phyloP scores from a whole-genome alignment of 345 rosid species.

The Heritiera fomes region DNA sequence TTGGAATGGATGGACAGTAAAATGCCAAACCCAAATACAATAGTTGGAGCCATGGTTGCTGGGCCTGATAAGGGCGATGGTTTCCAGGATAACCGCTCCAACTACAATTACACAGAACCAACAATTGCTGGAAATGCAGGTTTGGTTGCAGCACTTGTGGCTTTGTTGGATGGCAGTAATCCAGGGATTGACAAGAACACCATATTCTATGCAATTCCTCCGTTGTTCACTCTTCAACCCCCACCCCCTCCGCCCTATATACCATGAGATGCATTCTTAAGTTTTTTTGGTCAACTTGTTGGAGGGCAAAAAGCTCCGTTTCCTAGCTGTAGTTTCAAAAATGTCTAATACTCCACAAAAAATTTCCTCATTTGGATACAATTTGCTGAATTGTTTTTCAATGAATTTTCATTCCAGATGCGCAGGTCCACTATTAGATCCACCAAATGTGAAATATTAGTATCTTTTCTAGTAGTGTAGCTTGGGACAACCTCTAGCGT shows the following conservation, averaged over 20 bases:
- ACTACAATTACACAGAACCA: constrained; percentile 95
- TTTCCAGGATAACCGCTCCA: constrained; percentile 73
- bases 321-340: neutral
- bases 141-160: constrained; percentile 82
- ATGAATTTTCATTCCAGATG: neutral
- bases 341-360: neutral
- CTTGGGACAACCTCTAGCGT: constrained; percentile 12
- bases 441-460: neutral
- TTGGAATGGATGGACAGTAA: constrained; percentile 83
- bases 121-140: constrained; percentile 94
- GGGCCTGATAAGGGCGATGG: constrained; percentile 89
- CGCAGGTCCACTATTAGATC: neutral
- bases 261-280: constrained; percentile 41
- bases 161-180: constrained; percentile 66
- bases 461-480: neutral
- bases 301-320: neutral
- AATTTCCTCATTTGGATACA: neutral
- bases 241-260: constrained; percentile 93
- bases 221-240: constrained; percentile 78
- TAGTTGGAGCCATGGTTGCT: constrained; percentile 96
- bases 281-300: neutral
- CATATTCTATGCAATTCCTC: constrained; percentile 89
- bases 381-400: neutral
- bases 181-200: constrained; percentile 79
- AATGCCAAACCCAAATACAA: constrained; percentile 79